phyloP scores from a whole-genome alignment of 108 stramenopile genomes.

The Conticribra guillardii region DNA sequence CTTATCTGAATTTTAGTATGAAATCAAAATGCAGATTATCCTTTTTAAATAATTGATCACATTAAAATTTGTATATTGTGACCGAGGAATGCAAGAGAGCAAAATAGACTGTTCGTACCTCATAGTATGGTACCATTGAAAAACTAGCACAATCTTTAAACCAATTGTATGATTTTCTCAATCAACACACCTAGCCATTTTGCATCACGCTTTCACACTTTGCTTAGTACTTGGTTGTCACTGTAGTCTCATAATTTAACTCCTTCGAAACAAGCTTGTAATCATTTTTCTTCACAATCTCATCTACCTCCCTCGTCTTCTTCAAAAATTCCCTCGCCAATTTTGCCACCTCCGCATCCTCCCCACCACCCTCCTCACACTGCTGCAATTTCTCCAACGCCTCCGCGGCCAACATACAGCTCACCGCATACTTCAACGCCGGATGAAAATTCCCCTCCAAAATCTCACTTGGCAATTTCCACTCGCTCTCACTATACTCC shows the following conservation, averaged over 20 bases:
- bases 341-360: constrained; percentile 33
- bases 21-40: too few species aligned
- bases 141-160: too few species aligned
- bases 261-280: constrained; percentile 49
- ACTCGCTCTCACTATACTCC: constrained; percentile 48
- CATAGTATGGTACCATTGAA: too few species aligned
- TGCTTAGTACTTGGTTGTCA: constrained; percentile 41
- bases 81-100: too few species aligned
- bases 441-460: constrained; percentile 56
- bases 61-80: too few species aligned
- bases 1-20: too few species aligned
- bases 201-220: background rate
- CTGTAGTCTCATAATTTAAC: constrained; percentile 39
- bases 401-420: constrained; percentile 34
- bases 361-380: constrained; percentile 29
- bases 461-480: constrained; percentile 33
- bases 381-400: constrained; percentile 31
- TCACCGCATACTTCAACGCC: constrained; percentile 54
- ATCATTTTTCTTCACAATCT: constrained; percentile 29
- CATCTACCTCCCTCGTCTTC: constrained; percentile 37
- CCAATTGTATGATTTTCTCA: too few species aligned
- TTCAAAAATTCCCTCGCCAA: constrained; percentile 48
- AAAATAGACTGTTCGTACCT: too few species aligned
- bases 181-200: too few species aligned
- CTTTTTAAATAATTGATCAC: too few species aligned